Evolutionary conservation across 176 grass and related monocot genomes (phyloP).

Genomic region (Eragrostis curvula): DNA sequence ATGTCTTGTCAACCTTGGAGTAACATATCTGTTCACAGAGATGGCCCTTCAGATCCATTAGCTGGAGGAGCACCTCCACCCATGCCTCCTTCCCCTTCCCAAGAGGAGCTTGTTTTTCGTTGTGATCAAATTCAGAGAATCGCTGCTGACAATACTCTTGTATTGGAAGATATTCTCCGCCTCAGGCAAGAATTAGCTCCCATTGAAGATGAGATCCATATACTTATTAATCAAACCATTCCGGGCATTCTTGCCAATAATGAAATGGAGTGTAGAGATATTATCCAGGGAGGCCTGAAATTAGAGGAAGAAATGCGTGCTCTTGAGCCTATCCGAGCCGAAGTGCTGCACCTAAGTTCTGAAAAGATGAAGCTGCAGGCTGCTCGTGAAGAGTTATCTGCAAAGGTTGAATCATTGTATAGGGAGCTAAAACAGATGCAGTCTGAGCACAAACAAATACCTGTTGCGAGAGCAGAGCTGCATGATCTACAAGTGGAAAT

Average conservation of each 20-base stretch:
- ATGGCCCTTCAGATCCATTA: conserved; percentile 27
- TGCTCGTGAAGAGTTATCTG: conserved; percentile 36
- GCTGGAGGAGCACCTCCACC: background rate
- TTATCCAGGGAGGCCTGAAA: conserved; percentile 53
- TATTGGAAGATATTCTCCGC: conserved; percentile 45
- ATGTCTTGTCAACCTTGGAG: conserved; percentile 25
- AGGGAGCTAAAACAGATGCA: conserved; percentile 47
- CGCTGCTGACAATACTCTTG: conserved; percentile 34
- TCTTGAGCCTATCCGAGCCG: conserved; percentile 33
- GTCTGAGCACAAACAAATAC: conserved; percentile 47
- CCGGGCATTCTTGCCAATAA: conserved; percentile 49
- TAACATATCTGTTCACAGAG: conserved; percentile 16
- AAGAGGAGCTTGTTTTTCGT: conserved; percentile 42
- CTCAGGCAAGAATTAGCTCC: conserved; percentile 43
- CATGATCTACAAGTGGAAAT: conserved; percentile 47
- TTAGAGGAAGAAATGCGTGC: conserved; percentile 51
- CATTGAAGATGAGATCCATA: conserved; percentile 40
- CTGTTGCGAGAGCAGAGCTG: conserved; percentile 36
- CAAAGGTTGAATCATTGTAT: conserved; percentile 44
- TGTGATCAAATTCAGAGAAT: conserved; percentile 46
- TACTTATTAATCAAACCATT: conserved; percentile 32
- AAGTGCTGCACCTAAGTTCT: conserved; percentile 32
- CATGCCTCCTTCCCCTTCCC: conserved; percentile 15
- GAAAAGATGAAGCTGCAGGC: conserved; percentile 38
- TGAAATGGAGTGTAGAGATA: conserved; percentile 47